A percentile compares a stretch with the other conserved stretches of the same genome.
Evolutionary conservation across 2,329 filamentous ascomycete genomes (phyloP).

Genomic region (Arthrobotrys sinensis): DNA sequence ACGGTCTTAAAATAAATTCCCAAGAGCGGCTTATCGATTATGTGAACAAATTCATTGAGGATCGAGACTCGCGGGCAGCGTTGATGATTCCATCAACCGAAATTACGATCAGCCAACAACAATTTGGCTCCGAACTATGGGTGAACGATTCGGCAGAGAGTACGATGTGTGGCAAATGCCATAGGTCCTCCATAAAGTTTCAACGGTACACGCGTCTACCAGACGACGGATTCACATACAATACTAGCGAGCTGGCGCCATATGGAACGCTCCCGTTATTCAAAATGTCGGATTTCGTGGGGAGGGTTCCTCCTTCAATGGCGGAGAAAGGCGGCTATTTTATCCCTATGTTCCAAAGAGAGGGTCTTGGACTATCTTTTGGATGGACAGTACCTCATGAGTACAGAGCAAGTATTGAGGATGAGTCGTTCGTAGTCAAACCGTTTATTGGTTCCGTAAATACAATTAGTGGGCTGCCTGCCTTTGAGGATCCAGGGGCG

Average conservation of each 20-base stretch:
- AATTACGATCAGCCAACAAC: too few species aligned
- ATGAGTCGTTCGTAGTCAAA: too few species aligned
- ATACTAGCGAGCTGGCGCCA: too few species aligned
- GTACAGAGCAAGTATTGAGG: too few species aligned
- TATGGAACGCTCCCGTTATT: not conserved
- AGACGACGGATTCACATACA: not conserved
- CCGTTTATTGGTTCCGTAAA: too few species aligned
- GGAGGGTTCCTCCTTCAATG: not conserved
- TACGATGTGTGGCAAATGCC: too few species aligned
- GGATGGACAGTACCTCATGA: too few species aligned
- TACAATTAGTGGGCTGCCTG: too few species aligned
- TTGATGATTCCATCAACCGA: not conserved
- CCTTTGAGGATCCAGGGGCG: too few species aligned
- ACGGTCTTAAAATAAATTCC: not conserved
- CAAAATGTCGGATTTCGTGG: not conserved
- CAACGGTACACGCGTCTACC: not conserved
- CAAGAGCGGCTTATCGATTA: conserved; percentile 4
- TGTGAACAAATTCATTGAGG: not conserved
- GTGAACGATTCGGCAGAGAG: too few species aligned
- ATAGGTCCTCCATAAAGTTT: not conserved
- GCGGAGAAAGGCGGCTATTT: conserved; percentile 8
- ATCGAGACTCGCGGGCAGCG: not conserved
- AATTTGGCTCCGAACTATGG: too few species aligned
- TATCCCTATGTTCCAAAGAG: conserved; percentile 15
- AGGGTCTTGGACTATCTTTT: too few species aligned